Evolutionary conservation across 2,329 filamentous ascomycete genomes (phyloP).

Genomic region (Purpureocillium lavendulum): DNA sequence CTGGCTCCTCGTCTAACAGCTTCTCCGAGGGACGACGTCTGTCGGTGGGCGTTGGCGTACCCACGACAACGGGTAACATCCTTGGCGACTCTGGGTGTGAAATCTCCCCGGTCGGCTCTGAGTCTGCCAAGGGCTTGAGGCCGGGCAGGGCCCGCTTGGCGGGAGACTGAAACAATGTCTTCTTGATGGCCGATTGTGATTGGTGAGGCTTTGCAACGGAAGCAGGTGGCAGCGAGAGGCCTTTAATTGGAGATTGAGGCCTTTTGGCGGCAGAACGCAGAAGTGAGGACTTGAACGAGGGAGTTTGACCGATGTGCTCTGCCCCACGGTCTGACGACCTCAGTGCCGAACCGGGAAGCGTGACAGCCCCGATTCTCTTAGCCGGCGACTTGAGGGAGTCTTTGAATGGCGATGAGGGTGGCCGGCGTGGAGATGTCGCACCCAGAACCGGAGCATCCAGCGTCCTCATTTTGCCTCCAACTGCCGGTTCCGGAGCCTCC

Average conservation of each 20-base stretch:
- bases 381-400: conserved; percentile 49
- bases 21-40: conserved; percentile 23
- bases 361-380: conserved; percentile 27
- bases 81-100: conserved; percentile 18
- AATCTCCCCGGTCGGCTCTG: conserved; percentile 11
- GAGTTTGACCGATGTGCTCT: conserved; percentile 10
- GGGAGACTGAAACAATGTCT: conserved; percentile 42
- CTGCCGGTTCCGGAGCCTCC: conserved; percentile 6
- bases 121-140: conserved; percentile 22
- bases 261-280: conserved; percentile 45
- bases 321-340: conserved; percentile 12
- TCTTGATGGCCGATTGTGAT: conserved; percentile 33
- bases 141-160: conserved; percentile 35
- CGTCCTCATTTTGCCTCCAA: conserved; percentile 16
- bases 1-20: conserved; percentile 26
- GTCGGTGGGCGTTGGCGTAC: conserved; percentile 17
- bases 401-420: conserved; percentile 42
- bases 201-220: conserved; percentile 14
- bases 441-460: background rate
- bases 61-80: conserved; percentile 27
- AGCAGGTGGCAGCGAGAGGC: conserved; percentile 13
- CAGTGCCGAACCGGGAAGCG: conserved; percentile 23
- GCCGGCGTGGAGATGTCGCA: conserved; percentile 35
- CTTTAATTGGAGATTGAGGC: conserved; percentile 34
- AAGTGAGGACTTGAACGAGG: conserved; percentile 30